Evolutionary conservation across 176 grass and related monocot genomes (phyloP).

Genomic region (Urochloa ruziziensis): DNA sequence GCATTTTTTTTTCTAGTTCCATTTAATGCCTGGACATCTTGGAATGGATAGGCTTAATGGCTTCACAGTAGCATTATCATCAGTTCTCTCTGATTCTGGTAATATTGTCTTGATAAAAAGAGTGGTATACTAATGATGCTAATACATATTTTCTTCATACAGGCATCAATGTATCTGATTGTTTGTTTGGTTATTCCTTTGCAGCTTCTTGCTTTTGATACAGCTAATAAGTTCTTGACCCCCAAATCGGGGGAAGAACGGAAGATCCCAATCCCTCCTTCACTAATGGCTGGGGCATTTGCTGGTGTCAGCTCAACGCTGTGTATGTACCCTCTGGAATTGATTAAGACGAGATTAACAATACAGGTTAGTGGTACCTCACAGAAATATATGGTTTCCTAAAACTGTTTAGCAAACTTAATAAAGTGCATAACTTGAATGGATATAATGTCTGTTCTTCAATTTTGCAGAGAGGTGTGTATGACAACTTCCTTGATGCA

Average conservation of each 20-base stretch:
- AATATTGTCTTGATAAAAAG: neutral
- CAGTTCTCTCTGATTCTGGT: neutral
- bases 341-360: conserved; percentile 85
- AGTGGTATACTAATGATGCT: neutral
- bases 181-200: neutral
- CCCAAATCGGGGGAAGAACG: conserved; percentile 59
- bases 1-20: conserved; percentile 15
- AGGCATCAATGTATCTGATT: neutral
- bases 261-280: conserved; percentile 71
- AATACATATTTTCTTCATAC: neutral
- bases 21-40: neutral
- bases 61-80: neutral
- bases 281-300: conserved; percentile 81
- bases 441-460: conserved; percentile 8
- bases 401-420: neutral
- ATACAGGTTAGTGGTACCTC: conserved; percentile 62
- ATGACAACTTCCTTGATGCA: conserved; percentile 70
- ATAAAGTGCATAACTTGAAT: neutral
- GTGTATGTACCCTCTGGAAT: conserved; percentile 89
- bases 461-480: conserved; percentile 71
- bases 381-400: neutral
- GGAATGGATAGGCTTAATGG: neutral
- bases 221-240: conserved; percentile 71
- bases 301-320: conserved; percentile 86
- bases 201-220: conserved; percentile 86